phyloP scores from a whole-genome alignment of 2,329 filamentous ascomycete species.

The Cytospora piceicola region DNA sequence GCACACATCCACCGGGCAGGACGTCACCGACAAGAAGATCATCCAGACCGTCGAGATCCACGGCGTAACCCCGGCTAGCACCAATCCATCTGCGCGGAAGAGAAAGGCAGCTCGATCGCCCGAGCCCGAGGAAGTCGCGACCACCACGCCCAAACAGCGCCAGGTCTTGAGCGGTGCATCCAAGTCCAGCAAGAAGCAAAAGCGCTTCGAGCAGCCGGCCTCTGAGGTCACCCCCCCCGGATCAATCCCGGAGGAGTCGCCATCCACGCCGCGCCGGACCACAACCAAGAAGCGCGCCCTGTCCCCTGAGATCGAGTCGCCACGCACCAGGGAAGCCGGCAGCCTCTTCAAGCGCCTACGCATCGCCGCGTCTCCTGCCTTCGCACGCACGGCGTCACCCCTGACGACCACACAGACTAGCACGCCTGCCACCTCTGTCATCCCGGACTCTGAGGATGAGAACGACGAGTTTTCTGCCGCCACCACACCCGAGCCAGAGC shows the following conservation, averaged over 20 bases:
- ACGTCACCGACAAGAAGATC: slow-evolving; percentile 36
- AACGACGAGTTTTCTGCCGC: slow-evolving; percentile 35
- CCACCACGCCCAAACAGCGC: slow-evolving; percentile 1
- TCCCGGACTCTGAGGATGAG: slow-evolving; percentile 42
- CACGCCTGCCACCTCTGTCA: slow-evolving; percentile 46
- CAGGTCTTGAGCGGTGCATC: neutral
- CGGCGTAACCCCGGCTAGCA: slow-evolving; percentile 22
- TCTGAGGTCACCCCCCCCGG: slow-evolving; percentile 9
- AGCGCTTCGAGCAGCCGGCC: slow-evolving; percentile 23
- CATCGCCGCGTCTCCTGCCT: slow-evolving; percentile 41
- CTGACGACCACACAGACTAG: slow-evolving; percentile 37
- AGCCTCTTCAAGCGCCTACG: slow-evolving; percentile 47
- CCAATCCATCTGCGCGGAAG: slow-evolving; percentile 41
- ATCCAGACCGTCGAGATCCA: slow-evolving; percentile 37
- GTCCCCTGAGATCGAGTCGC: slow-evolving; percentile 33
- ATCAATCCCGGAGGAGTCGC: slow-evolving; percentile 35
- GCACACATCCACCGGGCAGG: slow-evolving; percentile 36
- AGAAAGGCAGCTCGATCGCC: slow-evolving; percentile 39
- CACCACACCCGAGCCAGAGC: slow-evolving; percentile 29
- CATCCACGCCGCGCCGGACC: slow-evolving; percentile 25
- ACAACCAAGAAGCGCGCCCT: slow-evolving; percentile 25
- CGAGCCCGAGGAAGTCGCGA: slow-evolving; percentile 36
- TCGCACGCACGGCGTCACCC: slow-evolving; percentile 38
- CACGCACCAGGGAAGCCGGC: slow-evolving; percentile 39
- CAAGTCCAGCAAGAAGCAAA: slow-evolving; percentile 25